A percentile compares a stretch with the other conserved stretches of the same genome.
phyloP scores from a whole-genome alignment of 1,284 basidiomycete genomes.

The Naganishia liquefaciens region DNA sequence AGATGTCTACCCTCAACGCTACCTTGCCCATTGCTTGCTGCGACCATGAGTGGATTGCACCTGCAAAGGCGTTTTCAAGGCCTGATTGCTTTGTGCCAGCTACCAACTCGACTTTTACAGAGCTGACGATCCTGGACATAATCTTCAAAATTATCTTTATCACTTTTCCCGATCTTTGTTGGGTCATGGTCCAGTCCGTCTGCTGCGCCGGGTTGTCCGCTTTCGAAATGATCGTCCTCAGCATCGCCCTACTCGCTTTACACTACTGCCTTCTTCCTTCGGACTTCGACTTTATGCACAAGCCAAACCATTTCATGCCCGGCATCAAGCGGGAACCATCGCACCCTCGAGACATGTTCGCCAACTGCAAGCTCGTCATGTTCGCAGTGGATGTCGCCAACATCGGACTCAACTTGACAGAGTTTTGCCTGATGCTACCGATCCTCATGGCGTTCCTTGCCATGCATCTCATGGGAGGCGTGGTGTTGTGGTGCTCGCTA shows the following conservation, averaged over 20 bases:
- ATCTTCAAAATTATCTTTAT: neutral
- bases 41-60: no score
- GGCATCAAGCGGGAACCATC: neutral
- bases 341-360: neutral
- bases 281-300: conserved; percentile 11
- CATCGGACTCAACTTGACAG: neutral
- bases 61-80: no score
- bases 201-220: neutral
- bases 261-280: conserved; percentile 13
- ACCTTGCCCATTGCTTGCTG: no score
- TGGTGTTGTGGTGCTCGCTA: neutral
- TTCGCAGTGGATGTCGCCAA: neutral
- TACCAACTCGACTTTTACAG: neutral
- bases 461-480: conserved; percentile 5
- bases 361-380: neutral
- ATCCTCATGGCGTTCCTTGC: neutral
- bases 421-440: conserved; percentile 8
- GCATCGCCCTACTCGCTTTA: neutral
- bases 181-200: neutral
- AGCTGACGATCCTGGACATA: neutral
- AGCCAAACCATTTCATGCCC: neutral
- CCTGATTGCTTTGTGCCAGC: no score
- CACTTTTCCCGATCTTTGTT: neutral
- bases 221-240: neutral
- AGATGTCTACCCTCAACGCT: no score